A percentile compares a stretch with the other conserved stretches of the same genome.
Conservation (phyloP, 169 alveolate species). For the Plasmodium fragile region DNA sequence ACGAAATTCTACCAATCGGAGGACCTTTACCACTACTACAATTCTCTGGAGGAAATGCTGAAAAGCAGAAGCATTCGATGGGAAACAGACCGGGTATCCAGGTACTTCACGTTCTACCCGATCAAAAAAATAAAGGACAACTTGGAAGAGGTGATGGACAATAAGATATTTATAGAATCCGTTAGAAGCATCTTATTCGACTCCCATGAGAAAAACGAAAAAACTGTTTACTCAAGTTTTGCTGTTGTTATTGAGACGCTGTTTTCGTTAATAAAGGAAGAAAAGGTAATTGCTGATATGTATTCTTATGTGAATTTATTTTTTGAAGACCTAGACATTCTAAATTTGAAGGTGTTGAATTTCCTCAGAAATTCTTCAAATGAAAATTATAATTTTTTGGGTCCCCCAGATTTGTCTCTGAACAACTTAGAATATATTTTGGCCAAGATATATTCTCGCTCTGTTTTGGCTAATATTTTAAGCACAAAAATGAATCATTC, state of each 20-base stretch:
- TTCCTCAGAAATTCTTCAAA: not conserved
- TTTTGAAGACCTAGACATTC: conserved; percentile 20
- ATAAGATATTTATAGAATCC: conserved; percentile 40
- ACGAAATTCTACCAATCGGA: not conserved
- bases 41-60: conserved; percentile 22
- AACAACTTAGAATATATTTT: conserved; percentile 34
- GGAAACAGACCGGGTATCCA: conserved; percentile 18
- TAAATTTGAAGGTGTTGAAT: conserved; percentile 17
- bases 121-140: not conserved
- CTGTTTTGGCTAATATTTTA: conserved; percentile 36
- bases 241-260: conserved; percentile 44
- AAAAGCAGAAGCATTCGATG: not conserved
- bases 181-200: conserved; percentile 49
- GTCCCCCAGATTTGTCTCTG: conserved; percentile 1
- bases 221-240: conserved; percentile 21
- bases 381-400: not conserved
- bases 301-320: conserved; percentile 16
- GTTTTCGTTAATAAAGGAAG: conserved; percentile 25
- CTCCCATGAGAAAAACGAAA: conserved; percentile 1
- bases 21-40: conserved; percentile 37
- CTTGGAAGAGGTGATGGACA: not conserved
- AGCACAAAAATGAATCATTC: not conserved
- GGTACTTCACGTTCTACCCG: conserved; percentile 43
- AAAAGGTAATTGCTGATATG: conserved; percentile 25
- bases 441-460: conserved; percentile 38